Conservation (phyloP, 495 filamentous ascomycete genomes). For the Achaetomiella virescens region DNA sequence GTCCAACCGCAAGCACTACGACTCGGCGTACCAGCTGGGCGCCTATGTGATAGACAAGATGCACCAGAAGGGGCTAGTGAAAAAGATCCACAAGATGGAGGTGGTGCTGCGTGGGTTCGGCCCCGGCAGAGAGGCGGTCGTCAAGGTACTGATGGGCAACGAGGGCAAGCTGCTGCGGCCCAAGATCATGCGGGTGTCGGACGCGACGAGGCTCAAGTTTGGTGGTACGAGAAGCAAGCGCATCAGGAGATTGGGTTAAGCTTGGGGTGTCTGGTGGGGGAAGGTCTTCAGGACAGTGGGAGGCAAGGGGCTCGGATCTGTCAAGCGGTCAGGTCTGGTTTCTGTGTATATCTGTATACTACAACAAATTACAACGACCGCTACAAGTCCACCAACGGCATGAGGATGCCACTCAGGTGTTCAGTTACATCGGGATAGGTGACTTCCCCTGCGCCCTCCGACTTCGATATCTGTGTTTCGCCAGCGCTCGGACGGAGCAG, state of each 20-base stretch:
- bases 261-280: not conserved
- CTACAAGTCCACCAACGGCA: not conserved
- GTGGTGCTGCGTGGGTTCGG: constrained; percentile 79
- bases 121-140: constrained; percentile 75
- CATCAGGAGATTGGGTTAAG: constrained; percentile 72
- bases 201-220: constrained; percentile 86
- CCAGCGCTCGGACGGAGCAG: too few relatives aligned
- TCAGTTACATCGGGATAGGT: too few relatives aligned
- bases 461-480: too few relatives aligned
- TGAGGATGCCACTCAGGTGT: too few relatives aligned
- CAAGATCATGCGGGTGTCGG: constrained; percentile 68
- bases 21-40: constrained; percentile 87
- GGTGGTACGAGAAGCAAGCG: constrained; percentile 83
- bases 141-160: constrained; percentile 77
- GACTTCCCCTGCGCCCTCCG: too few relatives aligned
- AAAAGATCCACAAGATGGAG: constrained; percentile 61
- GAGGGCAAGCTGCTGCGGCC: constrained; percentile 70
- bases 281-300: too few relatives aligned
- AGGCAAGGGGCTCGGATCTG: not conserved
- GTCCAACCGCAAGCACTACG: constrained; percentile 67
- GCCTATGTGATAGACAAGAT: constrained; percentile 72
- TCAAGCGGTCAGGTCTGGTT: not conserved
- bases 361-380: not conserved
- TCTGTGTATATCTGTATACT: constrained; percentile 25
- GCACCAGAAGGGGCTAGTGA: constrained; percentile 60